phyloP scores from a whole-genome alignment of 208 protist genomes.

The Crithidia thermophila region DNA sequence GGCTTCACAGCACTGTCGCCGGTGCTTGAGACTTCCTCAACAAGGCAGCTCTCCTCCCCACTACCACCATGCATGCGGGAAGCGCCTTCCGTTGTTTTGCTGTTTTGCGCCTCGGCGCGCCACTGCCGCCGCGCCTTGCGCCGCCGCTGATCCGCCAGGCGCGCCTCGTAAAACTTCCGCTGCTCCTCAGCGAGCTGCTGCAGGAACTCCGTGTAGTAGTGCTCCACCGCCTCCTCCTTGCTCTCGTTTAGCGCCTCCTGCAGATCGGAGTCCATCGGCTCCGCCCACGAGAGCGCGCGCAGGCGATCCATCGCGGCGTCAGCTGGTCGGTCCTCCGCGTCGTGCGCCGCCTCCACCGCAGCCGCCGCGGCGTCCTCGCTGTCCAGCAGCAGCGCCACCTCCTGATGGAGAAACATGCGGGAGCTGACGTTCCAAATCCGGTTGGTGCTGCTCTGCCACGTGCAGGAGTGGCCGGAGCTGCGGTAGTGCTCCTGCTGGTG shows the following conservation, averaged over 20 bases:
- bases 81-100: not conserved
- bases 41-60: not conserved
- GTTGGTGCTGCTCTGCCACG: conserved; percentile 69
- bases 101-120: not conserved
- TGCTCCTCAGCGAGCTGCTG: conserved; percentile 43
- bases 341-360: not conserved
- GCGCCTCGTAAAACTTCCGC: conserved; percentile 31
- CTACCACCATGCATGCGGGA: not conserved
- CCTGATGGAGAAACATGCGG: conserved; percentile 78
- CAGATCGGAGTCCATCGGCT: conserved; percentile 34
- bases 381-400: conserved; percentile 71
- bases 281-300: conserved; percentile 37
- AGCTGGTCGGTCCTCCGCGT: not conserved
- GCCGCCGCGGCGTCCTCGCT: conserved; percentile 10
- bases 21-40: not conserved
- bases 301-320: conserved; percentile 19
- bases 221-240: conserved; percentile 42
- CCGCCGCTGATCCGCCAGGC: conserved; percentile 33
- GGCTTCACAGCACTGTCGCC: not conserved
- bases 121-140: conserved; percentile 34
- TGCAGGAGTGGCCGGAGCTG: conserved; percentile 67
- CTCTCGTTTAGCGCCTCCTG: conserved; percentile 44
- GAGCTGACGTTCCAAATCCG: conserved; percentile 70
- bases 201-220: conserved; percentile 43
- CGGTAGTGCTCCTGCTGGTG: conserved; percentile 68